These are phyloP conservation scores for Corymbia citriodora DNA, from an alignment of 441 rosid genomes.

Conservation along the genomic window DNA sequence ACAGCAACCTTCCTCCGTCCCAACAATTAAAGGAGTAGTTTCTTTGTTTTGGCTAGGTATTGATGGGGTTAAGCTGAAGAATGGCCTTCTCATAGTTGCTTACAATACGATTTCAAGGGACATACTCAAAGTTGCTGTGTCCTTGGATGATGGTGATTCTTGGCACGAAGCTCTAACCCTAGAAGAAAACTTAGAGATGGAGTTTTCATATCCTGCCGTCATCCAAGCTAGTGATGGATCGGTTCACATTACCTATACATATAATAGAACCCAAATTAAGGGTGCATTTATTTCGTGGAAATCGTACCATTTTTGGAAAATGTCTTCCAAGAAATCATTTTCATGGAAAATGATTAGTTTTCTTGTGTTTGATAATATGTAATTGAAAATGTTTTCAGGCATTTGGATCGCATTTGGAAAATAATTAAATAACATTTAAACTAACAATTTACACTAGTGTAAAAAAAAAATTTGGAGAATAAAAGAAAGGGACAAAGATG, in stretches of 20 bases:
- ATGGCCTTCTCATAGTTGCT: constrained; percentile 63
- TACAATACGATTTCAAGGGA: constrained; percentile 78
- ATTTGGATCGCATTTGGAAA: too few species aligned
- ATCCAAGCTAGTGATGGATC: constrained; percentile 63
- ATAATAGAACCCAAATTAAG: constrained; percentile 85
- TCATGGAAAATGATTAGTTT: too few species aligned
- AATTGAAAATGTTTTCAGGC: too few species aligned
- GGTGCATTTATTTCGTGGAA: too few species aligned
- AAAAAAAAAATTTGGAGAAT: too few species aligned
- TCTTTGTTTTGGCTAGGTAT: constrained; percentile 34
- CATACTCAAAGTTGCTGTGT: constrained; percentile 67
- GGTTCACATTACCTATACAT: constrained; percentile 75
- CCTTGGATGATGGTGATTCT: constrained; percentile 71
- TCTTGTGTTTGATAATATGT: too few species aligned
- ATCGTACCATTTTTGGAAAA: too few species aligned
- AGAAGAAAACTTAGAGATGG: constrained; percentile 56
- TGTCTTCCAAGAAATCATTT: too few species aligned
- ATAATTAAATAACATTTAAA: too few species aligned
- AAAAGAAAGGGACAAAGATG: too few species aligned
- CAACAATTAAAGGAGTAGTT: background rate
- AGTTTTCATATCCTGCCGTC: constrained; percentile 84
- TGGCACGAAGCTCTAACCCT: constrained; percentile 63
- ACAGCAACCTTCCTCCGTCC: background rate
- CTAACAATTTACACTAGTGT: too few species aligned
- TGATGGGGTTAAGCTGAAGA: constrained; percentile 69